Evolutionary conservation across 768 basidiomycete species (phyloP).

Genomic region (Leucogyrophana mollusca): DNA sequence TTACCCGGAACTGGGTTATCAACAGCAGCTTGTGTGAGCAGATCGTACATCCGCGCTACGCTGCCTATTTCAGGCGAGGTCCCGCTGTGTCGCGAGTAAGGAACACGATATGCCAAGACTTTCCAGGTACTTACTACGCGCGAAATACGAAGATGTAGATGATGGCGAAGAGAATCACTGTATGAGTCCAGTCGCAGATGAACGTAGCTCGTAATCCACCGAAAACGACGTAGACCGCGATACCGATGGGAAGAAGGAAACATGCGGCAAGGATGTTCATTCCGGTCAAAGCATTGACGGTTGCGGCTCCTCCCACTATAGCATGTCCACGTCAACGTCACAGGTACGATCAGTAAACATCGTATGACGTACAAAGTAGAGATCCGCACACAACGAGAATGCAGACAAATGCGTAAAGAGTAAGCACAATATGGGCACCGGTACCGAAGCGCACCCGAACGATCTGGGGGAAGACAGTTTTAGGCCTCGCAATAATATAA

Average conservation of each 20-base stretch:
- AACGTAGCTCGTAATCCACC: constrained; percentile 23
- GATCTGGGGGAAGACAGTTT: constrained; percentile 20
- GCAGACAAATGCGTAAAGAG: constrained; percentile 32
- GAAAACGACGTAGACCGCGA: constrained; percentile 21
- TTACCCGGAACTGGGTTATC: constrained; percentile 13
- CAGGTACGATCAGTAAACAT: too few species aligned
- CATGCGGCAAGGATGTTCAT: constrained; percentile 31
- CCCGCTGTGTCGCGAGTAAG: constrained; percentile 1
- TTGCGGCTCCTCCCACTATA: constrained; percentile 24
- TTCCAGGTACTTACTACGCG: constrained; percentile 3
- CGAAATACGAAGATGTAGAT: constrained; percentile 22
- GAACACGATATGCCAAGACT: background rate
- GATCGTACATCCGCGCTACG: constrained; percentile 10
- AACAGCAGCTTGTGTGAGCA: constrained; percentile 14
- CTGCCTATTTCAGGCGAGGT: constrained; percentile 75
- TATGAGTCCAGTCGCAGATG: constrained; percentile 21
- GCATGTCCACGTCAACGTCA: background rate
- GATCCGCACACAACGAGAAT: constrained; percentile 39
- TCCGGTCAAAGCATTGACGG: constrained; percentile 30
- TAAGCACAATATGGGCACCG: constrained; percentile 31
- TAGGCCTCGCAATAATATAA: too few species aligned
- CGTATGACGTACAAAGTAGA: constrained; percentile 27
- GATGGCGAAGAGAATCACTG: constrained; percentile 31
- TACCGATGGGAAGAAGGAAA: constrained; percentile 29
- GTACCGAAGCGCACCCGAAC: constrained; percentile 37